A percentile compares a stretch with the other conserved stretches of the same genome.
phyloP scores from a whole-genome alignment of 495 filamentous ascomycete species.

The Penicillium atrosanguineum region DNA sequence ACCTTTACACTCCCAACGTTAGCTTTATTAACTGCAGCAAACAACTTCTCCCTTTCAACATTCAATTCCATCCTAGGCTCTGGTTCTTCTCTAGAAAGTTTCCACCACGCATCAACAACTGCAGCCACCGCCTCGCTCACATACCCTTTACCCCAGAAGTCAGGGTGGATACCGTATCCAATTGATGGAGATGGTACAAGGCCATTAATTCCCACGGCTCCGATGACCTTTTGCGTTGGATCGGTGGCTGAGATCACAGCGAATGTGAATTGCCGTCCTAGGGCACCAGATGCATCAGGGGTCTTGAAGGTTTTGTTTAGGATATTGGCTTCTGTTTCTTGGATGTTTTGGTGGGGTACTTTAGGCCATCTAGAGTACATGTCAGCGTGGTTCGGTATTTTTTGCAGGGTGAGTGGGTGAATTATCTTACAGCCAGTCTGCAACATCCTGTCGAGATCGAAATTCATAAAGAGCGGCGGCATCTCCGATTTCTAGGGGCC shows the following conservation, averaged over 20 bases:
- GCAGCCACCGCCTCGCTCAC: constrained; percentile 21
- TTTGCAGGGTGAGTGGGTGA: background rate
- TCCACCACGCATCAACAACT: constrained; percentile 25
- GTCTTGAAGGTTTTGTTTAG: constrained; percentile 18
- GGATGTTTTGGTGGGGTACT: constrained; percentile 14
- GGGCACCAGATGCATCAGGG: constrained; percentile 24
- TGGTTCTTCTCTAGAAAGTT: constrained; percentile 7
- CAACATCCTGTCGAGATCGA: constrained; percentile 23
- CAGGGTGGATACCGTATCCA: constrained; percentile 27
- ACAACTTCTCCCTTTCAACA: constrained; percentile 14
- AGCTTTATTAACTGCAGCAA: constrained; percentile 20
- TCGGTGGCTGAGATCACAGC: constrained; percentile 15
- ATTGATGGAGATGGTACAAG: constrained; percentile 26
- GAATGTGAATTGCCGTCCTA: constrained; percentile 24
- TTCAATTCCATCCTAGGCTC: background rate
- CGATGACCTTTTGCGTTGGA: constrained; percentile 17
- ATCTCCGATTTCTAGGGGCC: constrained; percentile 14
- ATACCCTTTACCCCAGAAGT: constrained; percentile 23
- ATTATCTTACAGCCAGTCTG: constrained; percentile 25
- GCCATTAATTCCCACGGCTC: constrained; percentile 21
- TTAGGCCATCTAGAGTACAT: constrained; percentile 18
- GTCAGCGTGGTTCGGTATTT: background rate
- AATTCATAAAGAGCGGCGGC: constrained; percentile 21
- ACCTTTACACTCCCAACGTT: constrained; percentile 26
- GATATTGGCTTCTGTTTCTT: constrained; percentile 22